Conservation (phyloP, 2,329 filamentous ascomycete genomes). For the Fusarium sp. region DNA sequence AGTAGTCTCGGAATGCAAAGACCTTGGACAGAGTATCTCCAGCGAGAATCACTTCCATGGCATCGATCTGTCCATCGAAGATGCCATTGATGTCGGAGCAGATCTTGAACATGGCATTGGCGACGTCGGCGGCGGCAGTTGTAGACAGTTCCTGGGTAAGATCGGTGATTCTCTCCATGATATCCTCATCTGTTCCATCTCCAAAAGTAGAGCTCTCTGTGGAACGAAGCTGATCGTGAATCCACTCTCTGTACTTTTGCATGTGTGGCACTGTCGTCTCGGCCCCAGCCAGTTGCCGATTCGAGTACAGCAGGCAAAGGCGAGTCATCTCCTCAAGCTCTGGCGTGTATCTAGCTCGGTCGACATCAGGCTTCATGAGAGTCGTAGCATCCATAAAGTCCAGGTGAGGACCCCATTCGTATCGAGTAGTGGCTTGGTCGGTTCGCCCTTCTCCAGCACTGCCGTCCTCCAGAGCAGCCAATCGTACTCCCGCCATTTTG, state of each 20-base stretch:
- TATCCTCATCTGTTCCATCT: neutral
- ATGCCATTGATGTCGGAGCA: conserved; percentile 26
- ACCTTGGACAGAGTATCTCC: conserved; percentile 47
- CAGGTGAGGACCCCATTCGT: conserved; percentile 48
- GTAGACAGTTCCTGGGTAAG: conserved; percentile 8
- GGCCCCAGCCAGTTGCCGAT: conserved; percentile 3
- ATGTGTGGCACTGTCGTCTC: conserved; percentile 41
- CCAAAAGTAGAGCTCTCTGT: conserved; percentile 19
- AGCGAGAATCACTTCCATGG: conserved; percentile 47
- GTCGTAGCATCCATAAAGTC: conserved; percentile 45
- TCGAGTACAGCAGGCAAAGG: conserved; percentile 43
- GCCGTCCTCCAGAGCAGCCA: conserved; percentile 40
- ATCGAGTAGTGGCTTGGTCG: conserved; percentile 44
- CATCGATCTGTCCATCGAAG: conserved; percentile 40
- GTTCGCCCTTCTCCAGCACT: conserved; percentile 26
- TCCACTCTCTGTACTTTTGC: conserved; percentile 44
- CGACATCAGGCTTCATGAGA: conserved; percentile 35
- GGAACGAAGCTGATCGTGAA: conserved; percentile 36
- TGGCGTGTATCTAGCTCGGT: conserved; percentile 15
- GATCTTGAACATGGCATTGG: conserved; percentile 20
- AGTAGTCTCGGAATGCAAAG: conserved; percentile 41
- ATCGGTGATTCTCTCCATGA: conserved; percentile 1
- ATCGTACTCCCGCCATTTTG: conserved; percentile 27
- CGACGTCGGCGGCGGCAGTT: conserved; percentile 12
- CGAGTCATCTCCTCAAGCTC: conserved; percentile 47